Evolutionary conservation across 768 basidiomycete genomes (phyloP).

Genomic region (Boletus tylopilopsis): DNA sequence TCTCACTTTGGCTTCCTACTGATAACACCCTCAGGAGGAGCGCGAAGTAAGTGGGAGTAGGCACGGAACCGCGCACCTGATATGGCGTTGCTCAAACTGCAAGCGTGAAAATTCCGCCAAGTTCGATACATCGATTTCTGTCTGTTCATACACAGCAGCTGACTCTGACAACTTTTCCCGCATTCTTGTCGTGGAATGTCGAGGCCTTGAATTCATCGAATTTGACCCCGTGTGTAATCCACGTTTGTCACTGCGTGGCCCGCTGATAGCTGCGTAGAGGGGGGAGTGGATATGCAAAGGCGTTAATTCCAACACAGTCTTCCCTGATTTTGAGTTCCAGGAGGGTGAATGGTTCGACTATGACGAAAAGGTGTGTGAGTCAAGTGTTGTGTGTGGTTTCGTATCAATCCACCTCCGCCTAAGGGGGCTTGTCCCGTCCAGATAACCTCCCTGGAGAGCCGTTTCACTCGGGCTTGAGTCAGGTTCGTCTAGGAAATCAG

Average conservation of each 20-base stretch:
- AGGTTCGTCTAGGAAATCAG: neutral
- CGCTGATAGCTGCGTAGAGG: conserved; percentile 35
- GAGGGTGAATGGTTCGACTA: conserved; percentile 77
- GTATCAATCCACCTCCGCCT: conserved; percentile 2
- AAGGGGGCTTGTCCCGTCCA: conserved; percentile 64
- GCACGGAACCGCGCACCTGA: conserved; percentile 69
- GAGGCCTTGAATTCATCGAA: conserved; percentile 76
- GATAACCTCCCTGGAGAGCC: conserved; percentile 61
- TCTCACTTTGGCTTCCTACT: neutral
- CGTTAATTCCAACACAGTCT: conserved; percentile 47
- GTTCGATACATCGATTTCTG: conserved; percentile 52
- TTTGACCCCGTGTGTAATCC: conserved; percentile 66
- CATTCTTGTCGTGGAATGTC: conserved; percentile 74
- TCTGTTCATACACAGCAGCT: conserved; percentile 57
- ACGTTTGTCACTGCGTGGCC: neutral
- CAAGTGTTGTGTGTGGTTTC: neutral
- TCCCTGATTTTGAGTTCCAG: conserved; percentile 55
- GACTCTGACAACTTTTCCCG: conserved; percentile 58
- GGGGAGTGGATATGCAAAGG: conserved; percentile 80
- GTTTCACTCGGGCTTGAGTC: conserved; percentile 61
- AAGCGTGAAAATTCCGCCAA: conserved; percentile 81
- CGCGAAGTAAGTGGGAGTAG: conserved; percentile 63
- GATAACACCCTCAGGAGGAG: conserved; percentile 49
- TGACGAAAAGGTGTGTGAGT: conserved; percentile 71
- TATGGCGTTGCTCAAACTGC: conserved; percentile 76